Evolutionary conservation across 345 rosid species (phyloP).

Genomic region (Eucalyptus tenuipes): DNA sequence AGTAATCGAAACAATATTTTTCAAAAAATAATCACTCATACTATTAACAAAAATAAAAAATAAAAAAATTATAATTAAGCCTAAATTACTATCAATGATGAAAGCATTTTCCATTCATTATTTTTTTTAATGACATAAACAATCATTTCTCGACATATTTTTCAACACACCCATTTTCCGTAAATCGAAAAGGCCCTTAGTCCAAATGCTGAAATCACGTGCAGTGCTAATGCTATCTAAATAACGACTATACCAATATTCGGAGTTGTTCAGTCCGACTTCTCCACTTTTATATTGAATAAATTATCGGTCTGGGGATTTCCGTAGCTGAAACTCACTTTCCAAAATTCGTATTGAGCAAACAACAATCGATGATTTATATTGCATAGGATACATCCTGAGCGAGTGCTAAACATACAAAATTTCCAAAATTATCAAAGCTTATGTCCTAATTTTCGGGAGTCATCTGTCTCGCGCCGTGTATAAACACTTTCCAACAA

Average conservation of each 20-base stretch:
- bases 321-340: not conserved
- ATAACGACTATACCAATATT: not conserved
- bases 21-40: no score
- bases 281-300: not conserved
- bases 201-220: not conserved
- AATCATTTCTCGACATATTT: no score
- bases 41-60: not conserved
- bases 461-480: not conserved
- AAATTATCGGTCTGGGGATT: not conserved
- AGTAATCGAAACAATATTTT: no score
- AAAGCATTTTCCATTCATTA: no score
- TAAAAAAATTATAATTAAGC: no score
- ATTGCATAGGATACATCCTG: not conserved
- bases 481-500: not conserved
- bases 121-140: not conserved
- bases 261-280: not conserved
- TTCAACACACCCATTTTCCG: not conserved
- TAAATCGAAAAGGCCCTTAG: not conserved
- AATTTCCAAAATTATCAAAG: not conserved
- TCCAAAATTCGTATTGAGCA: not conserved
- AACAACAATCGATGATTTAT: not conserved
- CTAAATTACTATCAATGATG: no score
- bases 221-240: not conserved
- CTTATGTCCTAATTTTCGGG: not conserved
- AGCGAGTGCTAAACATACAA: not conserved